phyloP scores from a whole-genome alignment of 1,139 yeast species.

The Pichia sp. region DNA sequence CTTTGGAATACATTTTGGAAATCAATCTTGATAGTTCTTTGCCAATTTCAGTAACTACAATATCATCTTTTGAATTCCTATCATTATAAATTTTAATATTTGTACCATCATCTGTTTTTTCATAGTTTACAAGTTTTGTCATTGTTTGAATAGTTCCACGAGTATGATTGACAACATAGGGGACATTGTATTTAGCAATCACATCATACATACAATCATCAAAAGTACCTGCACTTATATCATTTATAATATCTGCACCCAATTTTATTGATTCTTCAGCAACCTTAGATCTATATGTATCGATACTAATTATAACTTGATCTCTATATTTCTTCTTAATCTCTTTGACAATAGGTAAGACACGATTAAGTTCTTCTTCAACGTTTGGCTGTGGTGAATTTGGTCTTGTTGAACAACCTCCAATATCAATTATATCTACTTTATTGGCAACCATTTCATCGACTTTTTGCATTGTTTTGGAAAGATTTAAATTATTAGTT shows the following conservation, averaged over 20 bases:
- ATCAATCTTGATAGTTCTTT: constrained; percentile 58
- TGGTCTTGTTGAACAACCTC: constrained; percentile 91
- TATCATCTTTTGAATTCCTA: constrained; percentile 8
- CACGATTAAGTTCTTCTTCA: constrained; percentile 50
- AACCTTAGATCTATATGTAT: constrained; percentile 72
- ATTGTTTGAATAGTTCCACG: constrained; percentile 78
- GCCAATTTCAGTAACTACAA: constrained; percentile 42
- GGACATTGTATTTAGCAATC: constrained; percentile 62
- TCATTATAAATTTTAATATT: constrained; percentile 30
- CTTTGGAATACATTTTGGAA: constrained; percentile 48
- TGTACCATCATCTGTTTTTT: constrained; percentile 29
- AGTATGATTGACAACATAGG: constrained; percentile 77
- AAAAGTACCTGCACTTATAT: constrained; percentile 73
- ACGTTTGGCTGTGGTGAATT: constrained; percentile 55
- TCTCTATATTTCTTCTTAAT: constrained; percentile 37
- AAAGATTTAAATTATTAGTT: constrained; percentile 34
- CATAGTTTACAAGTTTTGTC: constrained; percentile 53
- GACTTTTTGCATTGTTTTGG: constrained; percentile 38
- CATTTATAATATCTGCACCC: constrained; percentile 92
- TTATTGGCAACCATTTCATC: constrained; percentile 38
- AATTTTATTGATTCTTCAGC: constrained; percentile 60
- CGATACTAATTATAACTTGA: constrained; percentile 61
- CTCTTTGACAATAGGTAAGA: constrained; percentile 60
- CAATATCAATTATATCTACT: constrained; percentile 71
- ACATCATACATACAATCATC: constrained; percentile 62